Percentiles rank a stretch among this genome's conserved stretches.
phyloP scores from a whole-genome alignment of 257 asterid species.

The Voacanga thouarsii region DNA sequence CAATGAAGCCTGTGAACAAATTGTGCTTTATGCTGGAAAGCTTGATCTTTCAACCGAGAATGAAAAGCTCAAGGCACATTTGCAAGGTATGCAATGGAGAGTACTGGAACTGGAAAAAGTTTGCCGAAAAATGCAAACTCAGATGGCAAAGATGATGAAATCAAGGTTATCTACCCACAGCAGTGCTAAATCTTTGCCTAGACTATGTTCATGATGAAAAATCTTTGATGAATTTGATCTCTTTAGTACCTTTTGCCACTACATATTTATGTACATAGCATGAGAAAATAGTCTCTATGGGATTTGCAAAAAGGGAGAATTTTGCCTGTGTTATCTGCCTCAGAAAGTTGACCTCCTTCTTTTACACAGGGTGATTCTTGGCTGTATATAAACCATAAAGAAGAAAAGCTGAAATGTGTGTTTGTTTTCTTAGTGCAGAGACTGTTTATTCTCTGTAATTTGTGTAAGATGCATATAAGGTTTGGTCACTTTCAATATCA shows the following conservation, averaged over 20 bases:
- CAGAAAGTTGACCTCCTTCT: constrained; percentile 9
- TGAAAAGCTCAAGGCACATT: constrained; percentile 57
- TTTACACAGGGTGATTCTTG: constrained; percentile 30
- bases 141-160: constrained; percentile 66
- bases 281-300: constrained; percentile 18
- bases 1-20: constrained; percentile 47
- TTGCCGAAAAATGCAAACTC: constrained; percentile 71
- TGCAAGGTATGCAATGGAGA: constrained; percentile 91
- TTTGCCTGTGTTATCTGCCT: constrained; percentile 16
- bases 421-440: constrained; percentile 18
- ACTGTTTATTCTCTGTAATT: constrained; percentile 32
- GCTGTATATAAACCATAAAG: constrained; percentile 19
- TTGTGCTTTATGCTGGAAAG: constrained; percentile 66
- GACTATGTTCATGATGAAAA: constrained; percentile 58
- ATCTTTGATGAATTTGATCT: neutral
- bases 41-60: constrained; percentile 56
- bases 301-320: constrained; percentile 11
- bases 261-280: constrained; percentile 33
- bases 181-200: constrained; percentile 62
- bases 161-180: constrained; percentile 53
- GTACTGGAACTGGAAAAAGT: constrained; percentile 71
- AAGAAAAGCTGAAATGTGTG: constrained; percentile 6
- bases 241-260: constrained; percentile 9
- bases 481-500: constrained; percentile 32
- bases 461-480: constrained; percentile 21